Evolutionary conservation across 345 rosid genomes (phyloP), one percentile per base, ranked within the genome.

Genomic region (Physaria fendleri): DNA sequence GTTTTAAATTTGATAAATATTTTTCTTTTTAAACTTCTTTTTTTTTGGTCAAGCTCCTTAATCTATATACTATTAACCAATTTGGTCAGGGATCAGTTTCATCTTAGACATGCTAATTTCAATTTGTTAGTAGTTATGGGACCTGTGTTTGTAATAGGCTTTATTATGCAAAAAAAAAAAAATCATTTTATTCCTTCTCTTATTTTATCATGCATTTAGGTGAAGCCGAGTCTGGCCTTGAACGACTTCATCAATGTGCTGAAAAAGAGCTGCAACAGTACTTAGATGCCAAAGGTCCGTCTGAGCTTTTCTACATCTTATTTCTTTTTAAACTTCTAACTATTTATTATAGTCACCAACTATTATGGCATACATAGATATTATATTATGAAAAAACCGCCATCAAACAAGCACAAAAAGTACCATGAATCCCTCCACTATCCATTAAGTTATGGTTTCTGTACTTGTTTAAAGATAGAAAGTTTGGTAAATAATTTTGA

Each of bases 211-310:
- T 62, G 16, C 27, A 12, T 74, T 35, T 74, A 88, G 96, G 96
- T 10, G 92, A 88, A 65, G 96, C 96, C 8, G 92, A 88, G 77
- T 79, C 95, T 15, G 91, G 95, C 15, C 79, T 87, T 72, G 95
- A 87, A 60, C 77, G 95, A 10, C 95, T 87, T 68, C 95, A 87
- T 78, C 95, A 84, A 63, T 84, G 95, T 56, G 91, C 89, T 18
- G 95, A 87, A 77, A 87, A 87, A 79, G 95, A 87, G 71, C 78
- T 87, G 33, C 82, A 78, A 51, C 40, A 68, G 39, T 82, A 80
- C 75, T 72, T 79, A 28, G 66, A 52, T 40, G 74, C 83, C 6
- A 78, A 79, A 28, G 91, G 87, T 41, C 87, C 89, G 8, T 73
- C 76, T 13, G 81, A 78, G n/a, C n/a, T n/a, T n/a, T n/a, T n/a